Evolutionary conservation across 306 rosid genomes (phyloP).

Genomic region (Canavalia gladiata): DNA sequence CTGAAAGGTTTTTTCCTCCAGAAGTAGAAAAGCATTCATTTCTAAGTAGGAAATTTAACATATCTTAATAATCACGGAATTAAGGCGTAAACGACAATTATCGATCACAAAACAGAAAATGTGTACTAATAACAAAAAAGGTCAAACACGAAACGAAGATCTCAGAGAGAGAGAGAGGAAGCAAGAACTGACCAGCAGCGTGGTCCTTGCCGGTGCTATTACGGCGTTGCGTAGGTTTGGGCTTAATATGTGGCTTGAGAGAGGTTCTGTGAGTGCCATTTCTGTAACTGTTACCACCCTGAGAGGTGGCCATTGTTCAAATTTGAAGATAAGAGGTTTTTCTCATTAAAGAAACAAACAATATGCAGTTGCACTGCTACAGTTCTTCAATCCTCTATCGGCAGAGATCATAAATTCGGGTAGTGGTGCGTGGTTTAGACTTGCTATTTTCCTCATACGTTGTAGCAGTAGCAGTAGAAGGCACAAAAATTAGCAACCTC

Average conservation of each 20-base stretch:
- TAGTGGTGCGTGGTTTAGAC: constrained; percentile 31
- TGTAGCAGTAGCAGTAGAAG: background rate
- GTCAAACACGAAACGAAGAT: constrained; percentile 21
- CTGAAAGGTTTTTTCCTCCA: constrained; percentile 26
- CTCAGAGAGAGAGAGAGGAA: constrained; percentile 26
- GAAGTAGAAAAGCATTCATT: constrained; percentile 14
- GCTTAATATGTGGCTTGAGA: constrained; percentile 65
- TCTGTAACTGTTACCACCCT: constrained; percentile 54
- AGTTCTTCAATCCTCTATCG: constrained; percentile 47
- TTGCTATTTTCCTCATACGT: background rate
- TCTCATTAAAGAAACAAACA: constrained; percentile 42
- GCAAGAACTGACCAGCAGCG: constrained; percentile 65
- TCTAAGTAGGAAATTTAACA: constrained; percentile 36
- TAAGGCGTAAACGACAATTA: constrained; percentile 8
- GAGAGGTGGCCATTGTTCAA: constrained; percentile 73
- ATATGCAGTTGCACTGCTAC: background rate
- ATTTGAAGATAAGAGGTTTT: constrained; percentile 18
- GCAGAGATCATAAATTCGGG: constrained; percentile 58
- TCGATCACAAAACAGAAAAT: constrained; percentile 1
- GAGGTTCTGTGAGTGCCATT: constrained; percentile 67
- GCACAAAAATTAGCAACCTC: constrained; percentile 19
- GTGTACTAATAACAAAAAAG: background rate
- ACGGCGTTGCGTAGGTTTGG: constrained; percentile 83
- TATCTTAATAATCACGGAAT: background rate
- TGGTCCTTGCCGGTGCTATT: constrained; percentile 81